Conservation (phyloP, 371 early-diverging fungal genomes). For the Mucor lusitanicus region DNA sequence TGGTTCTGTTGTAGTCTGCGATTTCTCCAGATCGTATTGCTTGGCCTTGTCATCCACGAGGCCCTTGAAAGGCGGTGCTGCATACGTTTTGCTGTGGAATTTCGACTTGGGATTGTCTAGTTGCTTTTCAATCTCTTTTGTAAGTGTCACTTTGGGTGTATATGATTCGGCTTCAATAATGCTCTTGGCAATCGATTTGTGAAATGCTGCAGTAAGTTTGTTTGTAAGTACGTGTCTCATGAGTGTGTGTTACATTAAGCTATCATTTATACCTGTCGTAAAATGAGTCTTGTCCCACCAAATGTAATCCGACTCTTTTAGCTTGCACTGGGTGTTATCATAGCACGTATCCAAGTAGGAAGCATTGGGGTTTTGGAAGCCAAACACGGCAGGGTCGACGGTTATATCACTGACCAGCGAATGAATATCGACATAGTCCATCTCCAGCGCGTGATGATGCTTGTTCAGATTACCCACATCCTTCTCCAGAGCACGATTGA, state of each 20-base stretch:
- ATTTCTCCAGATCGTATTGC: slow-evolving; percentile 14
- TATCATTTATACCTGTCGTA: slow-evolving; percentile 33
- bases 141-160: slow-evolving; percentile 13
- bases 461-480: slow-evolving; percentile 40
- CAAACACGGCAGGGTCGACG: slow-evolving; percentile 33
- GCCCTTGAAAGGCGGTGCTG: slow-evolving; percentile 21
- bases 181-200: slow-evolving; percentile 36
- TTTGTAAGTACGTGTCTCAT: neutral
- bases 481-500: slow-evolving; percentile 31
- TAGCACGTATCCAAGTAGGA: slow-evolving; percentile 35
- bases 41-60: slow-evolving; percentile 26
- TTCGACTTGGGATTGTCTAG: slow-evolving; percentile 16
- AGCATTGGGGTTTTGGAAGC: slow-evolving; percentile 23
- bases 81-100: slow-evolving; percentile 30
- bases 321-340: slow-evolving; percentile 12
- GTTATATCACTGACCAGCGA: slow-evolving; percentile 33
- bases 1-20: neutral
- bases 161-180: slow-evolving; percentile 40
- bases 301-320: slow-evolving; percentile 30
- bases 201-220: slow-evolving; percentile 32
- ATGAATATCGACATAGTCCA: slow-evolving; percentile 40
- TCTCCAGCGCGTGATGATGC: slow-evolving; percentile 36
- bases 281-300: slow-evolving; percentile 54
- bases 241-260: neutral
- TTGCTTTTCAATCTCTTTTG: slow-evolving; percentile 13